A percentile compares a stretch with the other conserved stretches of the same genome.
Conservation (phyloP, 495 filamentous ascomycete species). For the Aspergillus biplanus region DNA sequence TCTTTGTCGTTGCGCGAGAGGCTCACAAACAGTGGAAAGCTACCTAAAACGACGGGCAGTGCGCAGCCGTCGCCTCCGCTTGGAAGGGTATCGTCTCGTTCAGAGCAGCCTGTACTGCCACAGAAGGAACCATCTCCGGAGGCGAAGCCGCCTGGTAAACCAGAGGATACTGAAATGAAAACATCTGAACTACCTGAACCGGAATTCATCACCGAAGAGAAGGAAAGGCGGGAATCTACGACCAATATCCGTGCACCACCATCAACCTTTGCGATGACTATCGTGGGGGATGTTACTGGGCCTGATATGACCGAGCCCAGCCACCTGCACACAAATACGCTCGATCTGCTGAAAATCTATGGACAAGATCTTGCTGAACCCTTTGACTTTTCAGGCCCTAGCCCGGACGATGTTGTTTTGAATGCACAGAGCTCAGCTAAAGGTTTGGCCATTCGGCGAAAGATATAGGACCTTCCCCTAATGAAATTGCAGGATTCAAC, state of each 20-base stretch:
- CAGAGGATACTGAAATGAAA: slow-evolving; percentile 7
- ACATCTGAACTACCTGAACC: slow-evolving; percentile 3
- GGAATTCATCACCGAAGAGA: slow-evolving; percentile 11
- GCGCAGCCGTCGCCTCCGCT: slow-evolving; percentile 29
- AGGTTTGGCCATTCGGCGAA: slow-evolving; percentile 69
- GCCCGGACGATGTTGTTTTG: slow-evolving; percentile 89
- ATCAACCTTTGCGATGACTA: slow-evolving; percentile 71
- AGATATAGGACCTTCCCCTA: slow-evolving; percentile 44
- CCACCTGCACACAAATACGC: slow-evolving; percentile 40
- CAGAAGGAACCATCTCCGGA: slow-evolving; percentile 28
- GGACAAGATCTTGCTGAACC: slow-evolving; percentile 52
- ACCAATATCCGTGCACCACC: slow-evolving; percentile 49
- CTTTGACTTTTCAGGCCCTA: slow-evolving; percentile 82
- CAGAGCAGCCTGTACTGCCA: slow-evolving; percentile 19
- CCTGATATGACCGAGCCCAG: slow-evolving; percentile 40
- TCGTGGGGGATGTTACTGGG: slow-evolving; percentile 54
- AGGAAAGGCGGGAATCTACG: slow-evolving; percentile 23
- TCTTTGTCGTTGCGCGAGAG: slow-evolving; percentile 42
- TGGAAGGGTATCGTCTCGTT: slow-evolving; percentile 24
- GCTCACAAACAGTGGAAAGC: slow-evolving; percentile 38
- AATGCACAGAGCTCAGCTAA: slow-evolving; percentile 79
- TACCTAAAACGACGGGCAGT: slow-evolving; percentile 35
- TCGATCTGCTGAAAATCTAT: slow-evolving; percentile 58
- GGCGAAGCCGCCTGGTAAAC: slow-evolving; percentile 14
- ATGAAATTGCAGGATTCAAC: slow-evolving; percentile 50